Conservation (phyloP, 768 basidiomycete genomes). For the Ephemerocybe angulata region DNA sequence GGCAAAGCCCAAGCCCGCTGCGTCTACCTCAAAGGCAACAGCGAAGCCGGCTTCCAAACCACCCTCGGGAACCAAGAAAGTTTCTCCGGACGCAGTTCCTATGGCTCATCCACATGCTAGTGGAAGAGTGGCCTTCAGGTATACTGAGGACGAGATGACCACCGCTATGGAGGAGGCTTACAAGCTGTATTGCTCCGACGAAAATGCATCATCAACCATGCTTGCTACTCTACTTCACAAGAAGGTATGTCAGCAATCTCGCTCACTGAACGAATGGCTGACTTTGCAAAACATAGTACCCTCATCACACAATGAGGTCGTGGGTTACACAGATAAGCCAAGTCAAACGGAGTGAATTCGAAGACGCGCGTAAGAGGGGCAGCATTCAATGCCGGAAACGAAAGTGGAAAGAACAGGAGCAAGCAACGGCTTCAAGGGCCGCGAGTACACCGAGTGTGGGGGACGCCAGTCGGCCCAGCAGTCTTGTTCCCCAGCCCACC, state of each 20-base stretch:
- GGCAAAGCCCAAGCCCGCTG: too few relatives aligned
- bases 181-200: constrained; percentile 46
- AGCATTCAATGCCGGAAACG: constrained; percentile 49
- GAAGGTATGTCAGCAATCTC: constrained; percentile 38
- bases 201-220: constrained; percentile 33
- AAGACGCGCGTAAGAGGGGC: constrained; percentile 46
- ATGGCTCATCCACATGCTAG: background rate
- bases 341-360: constrained; percentile 36
- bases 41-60: too few relatives aligned
- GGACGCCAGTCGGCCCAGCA: background rate
- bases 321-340: constrained; percentile 43
- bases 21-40: too few relatives aligned
- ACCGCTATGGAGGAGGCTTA: constrained; percentile 44
- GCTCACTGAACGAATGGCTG: background rate
- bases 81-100: too few relatives aligned
- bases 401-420: constrained; percentile 2
- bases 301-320: constrained; percentile 50
- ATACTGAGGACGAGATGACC: constrained; percentile 48
- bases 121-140: constrained; percentile 29
- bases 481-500: background rate
- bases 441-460: background rate
- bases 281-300: constrained; percentile 41
- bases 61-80: too few relatives aligned
- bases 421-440: background rate
- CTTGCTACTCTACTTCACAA: constrained; percentile 37